Evolutionary conservation across 768 basidiomycete species (phyloP).

Genomic region (Pleurotus salmoneostramineus): DNA sequence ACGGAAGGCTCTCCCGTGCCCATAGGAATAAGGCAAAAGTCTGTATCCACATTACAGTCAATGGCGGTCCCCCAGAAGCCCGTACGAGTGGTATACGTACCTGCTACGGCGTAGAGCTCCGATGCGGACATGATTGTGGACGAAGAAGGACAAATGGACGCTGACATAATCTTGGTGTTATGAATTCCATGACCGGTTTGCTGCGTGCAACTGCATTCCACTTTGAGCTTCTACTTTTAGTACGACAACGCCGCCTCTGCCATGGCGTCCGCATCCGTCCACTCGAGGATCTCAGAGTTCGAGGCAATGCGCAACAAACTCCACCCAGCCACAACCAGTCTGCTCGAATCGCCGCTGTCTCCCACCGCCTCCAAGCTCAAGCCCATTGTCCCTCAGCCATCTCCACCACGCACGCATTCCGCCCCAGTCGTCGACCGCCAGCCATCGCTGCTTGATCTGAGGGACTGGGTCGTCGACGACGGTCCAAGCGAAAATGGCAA

Average conservation of each 20-base stretch:
- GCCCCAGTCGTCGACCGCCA: slow-evolving; percentile 46
- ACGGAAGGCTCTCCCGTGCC: slow-evolving; percentile 76
- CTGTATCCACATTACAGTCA: slow-evolving; percentile 30
- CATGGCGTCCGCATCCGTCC: slow-evolving; percentile 45
- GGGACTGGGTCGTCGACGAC: slow-evolving; percentile 72
- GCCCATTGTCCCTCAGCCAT: slow-evolving; percentile 35
- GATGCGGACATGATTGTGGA: slow-evolving; percentile 1
- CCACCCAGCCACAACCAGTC: slow-evolving; percentile 15
- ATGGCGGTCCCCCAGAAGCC: background rate
- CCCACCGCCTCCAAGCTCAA: slow-evolving; percentile 37
- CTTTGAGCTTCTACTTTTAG: too few species aligned
- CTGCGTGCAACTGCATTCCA: background rate
- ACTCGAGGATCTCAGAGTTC: slow-evolving; percentile 62
- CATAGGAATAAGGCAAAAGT: slow-evolving; percentile 88
- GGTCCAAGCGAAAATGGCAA: slow-evolving; percentile 25
- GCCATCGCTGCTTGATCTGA: slow-evolving; percentile 65
- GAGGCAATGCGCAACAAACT: slow-evolving; percentile 32
- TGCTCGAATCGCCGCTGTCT: slow-evolving; percentile 50
- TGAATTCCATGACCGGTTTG: background rate
- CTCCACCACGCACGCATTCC: slow-evolving; percentile 23
- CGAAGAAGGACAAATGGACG: slow-evolving; percentile 9
- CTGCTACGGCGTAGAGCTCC: slow-evolving; percentile 78
- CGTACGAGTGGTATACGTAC: slow-evolving; percentile 24
- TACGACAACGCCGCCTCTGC: too few species aligned
- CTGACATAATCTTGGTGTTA: background rate